phyloP scores from a whole-genome alignment of 768 basidiomycete species.

The Psilocybe azurescens region DNA sequence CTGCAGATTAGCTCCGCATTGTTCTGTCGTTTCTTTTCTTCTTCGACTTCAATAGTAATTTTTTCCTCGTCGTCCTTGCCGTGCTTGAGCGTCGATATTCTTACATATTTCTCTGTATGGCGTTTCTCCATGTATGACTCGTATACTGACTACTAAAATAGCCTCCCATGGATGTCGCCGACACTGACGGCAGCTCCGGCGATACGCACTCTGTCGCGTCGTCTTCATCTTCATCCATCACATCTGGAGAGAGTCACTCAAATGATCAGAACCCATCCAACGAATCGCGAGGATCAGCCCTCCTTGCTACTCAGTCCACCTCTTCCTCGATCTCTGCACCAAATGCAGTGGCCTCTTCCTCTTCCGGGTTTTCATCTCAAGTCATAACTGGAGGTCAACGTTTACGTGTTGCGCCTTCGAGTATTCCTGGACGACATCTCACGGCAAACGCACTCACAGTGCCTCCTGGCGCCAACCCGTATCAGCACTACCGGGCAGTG shows the following conservation, averaged over 20 bases:
- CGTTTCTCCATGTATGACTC: not conserved
- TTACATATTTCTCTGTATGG: not conserved
- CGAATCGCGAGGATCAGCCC: not conserved
- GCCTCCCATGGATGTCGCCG: not conserved
- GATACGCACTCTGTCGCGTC: not conserved
- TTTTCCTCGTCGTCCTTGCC: not conserved
- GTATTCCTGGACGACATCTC: not conserved
- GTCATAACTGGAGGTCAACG: not conserved
- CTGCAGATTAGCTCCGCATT: constrained; percentile 18
- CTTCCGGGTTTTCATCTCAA: no score
- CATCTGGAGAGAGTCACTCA: not conserved
- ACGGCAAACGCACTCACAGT: not conserved
- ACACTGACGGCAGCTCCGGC: not conserved
- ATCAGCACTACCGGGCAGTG: not conserved
- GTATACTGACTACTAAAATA: not conserved
- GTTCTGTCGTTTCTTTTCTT: constrained; percentile 18
- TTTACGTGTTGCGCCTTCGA: not conserved
- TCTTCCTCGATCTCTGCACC: not conserved
- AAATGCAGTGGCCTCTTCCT: no score
- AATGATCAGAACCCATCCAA: not conserved
- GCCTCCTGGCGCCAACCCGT: not conserved
- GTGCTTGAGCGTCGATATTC: not conserved
- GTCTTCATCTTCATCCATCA: not conserved
- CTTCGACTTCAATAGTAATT: not conserved
- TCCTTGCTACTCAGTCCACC: not conserved